These are phyloP conservation scores for Fraxinus sp. DNA, from an alignment of 305 asterid species.

Conservation along the genomic window DNA sequence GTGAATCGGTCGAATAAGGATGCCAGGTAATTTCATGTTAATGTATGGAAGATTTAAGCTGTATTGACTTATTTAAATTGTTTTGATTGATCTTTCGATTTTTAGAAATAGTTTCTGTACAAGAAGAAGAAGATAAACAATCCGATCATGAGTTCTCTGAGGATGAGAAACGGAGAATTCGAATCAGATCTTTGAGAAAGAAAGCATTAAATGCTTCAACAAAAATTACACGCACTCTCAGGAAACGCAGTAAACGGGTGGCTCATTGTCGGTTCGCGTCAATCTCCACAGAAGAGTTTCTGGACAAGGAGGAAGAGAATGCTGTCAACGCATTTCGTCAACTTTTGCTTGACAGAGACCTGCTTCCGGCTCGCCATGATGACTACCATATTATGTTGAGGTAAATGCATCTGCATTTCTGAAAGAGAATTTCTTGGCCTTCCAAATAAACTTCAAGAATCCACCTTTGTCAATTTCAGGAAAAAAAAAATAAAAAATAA, in stretches of 20 bases:
- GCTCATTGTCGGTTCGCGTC: slow-evolving; percentile 72
- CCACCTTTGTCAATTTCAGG: neutral
- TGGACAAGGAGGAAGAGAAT: slow-evolving; percentile 76
- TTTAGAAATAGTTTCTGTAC: slow-evolving; percentile 43
- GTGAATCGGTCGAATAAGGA: slow-evolving; percentile 33
- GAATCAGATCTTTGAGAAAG: slow-evolving; percentile 72
- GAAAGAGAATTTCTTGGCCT: neutral
- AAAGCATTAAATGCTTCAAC: slow-evolving; percentile 61
- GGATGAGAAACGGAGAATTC: slow-evolving; percentile 66
- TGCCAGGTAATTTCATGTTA: slow-evolving; percentile 55
- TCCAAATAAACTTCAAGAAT: neutral
- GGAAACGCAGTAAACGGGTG: slow-evolving; percentile 54
- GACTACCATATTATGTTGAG: slow-evolving; percentile 91
- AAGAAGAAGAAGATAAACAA: slow-evolving; percentile 57
- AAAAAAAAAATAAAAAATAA: neutral
- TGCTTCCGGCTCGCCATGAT: slow-evolving; percentile 80
- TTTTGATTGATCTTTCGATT: neutral
- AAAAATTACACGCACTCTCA: slow-evolving; percentile 44
- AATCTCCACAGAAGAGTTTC: slow-evolving; percentile 63
- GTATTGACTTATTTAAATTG: slow-evolving; percentile 10
- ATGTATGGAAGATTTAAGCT: neutral
- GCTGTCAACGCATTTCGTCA: slow-evolving; percentile 61
- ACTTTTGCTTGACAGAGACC: slow-evolving; percentile 62
- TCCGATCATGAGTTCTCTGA: slow-evolving; percentile 65
- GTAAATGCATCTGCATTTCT: slow-evolving; percentile 34